Base-by-base conservation (phyloP, 306 rosid species). In the Fragaria iinumae region DNA sequence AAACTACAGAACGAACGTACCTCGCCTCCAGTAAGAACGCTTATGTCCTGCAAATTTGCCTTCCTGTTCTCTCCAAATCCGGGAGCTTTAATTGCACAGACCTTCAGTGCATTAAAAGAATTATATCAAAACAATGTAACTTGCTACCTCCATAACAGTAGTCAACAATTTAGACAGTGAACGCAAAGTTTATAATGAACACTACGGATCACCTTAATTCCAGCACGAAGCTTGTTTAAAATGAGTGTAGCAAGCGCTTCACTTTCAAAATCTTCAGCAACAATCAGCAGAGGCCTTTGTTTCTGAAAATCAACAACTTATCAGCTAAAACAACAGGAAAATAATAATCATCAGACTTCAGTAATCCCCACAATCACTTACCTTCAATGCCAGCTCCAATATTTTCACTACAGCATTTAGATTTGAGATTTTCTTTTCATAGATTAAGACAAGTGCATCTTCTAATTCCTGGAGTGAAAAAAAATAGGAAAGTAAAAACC, bases 31-130 rank as follows among this genome's bases (percentile, higher is more conserved):
- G 98, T 91, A 34, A 94, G 97, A 82, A 87, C 83, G 23, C 95
- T 94, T 77, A 94, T 93, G 87, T 94, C 98, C 80, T 86, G 96
- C 77, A 94, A 80, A 77, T 56, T 73, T 25, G 96, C 55, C 81
- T 94, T 94, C 84, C 98, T 86, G 76, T 84, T 94, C 74, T 94
- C 98, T 77, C 97, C 97, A 81, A 94, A 94, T 74, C 93, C 96
- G 27, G 98, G 98, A 70, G 98, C 97, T 81, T 94, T 94, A 62
- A 94, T 89, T 55, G 97, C 96, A 55, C 98, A 94, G 63, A 94
- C 93, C 98, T 94, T 83, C 55, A 79, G 44, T 47, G 66, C 73
- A 45, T 66, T 67, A 39, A 67, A 32, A 69, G 55, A 74, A 71
- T 68, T 74, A 50, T 45, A 18, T 18, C 3, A 20, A 32, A 56